A percentile compares a stretch with the other conserved stretches of the same genome.
Conservation (phyloP, 371 early-diverging fungal species). For the Dichotomocladium elegans region DNA sequence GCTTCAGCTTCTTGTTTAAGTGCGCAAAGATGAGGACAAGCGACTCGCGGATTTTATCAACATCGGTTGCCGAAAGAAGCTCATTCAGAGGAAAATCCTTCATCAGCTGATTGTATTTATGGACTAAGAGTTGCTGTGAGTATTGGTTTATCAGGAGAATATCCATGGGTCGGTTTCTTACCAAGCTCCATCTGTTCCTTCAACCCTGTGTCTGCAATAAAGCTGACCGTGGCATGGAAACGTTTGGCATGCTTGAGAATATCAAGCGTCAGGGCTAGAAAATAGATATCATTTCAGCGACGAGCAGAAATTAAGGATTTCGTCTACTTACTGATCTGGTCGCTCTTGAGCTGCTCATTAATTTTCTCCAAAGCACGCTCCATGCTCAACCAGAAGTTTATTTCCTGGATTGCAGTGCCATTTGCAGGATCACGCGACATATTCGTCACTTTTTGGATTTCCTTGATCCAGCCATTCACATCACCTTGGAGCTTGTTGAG, state of each 20-base stretch:
- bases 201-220: conserved; percentile 96
- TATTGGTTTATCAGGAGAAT: neutral
- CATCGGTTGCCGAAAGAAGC: conserved; percentile 90
- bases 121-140: conserved; percentile 57
- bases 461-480: conserved; percentile 98
- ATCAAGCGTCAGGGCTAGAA: conserved; percentile 81
- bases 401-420: conserved; percentile 95
- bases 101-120: conserved; percentile 96
- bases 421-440: conserved; percentile 90
- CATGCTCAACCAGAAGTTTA: conserved; percentile 98
- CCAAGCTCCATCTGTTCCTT: conserved; percentile 90
- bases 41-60: conserved; percentile 77
- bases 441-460: conserved; percentile 97
- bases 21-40: conserved; percentile 89
- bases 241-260: conserved; percentile 95
- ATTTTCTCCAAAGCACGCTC: conserved; percentile 91
- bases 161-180: conserved; percentile 10
- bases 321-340: conserved; percentile 68
- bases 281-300: neutral
- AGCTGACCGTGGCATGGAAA: conserved; percentile 96
- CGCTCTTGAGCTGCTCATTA: conserved; percentile 92
- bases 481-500: conserved; percentile 92
- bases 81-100: conserved; percentile 97
- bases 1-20: conserved; percentile 93
- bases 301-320: neutral